Conservation (phyloP, 768 basidiomycete species). For the Lactarius akahatsu region DNA sequence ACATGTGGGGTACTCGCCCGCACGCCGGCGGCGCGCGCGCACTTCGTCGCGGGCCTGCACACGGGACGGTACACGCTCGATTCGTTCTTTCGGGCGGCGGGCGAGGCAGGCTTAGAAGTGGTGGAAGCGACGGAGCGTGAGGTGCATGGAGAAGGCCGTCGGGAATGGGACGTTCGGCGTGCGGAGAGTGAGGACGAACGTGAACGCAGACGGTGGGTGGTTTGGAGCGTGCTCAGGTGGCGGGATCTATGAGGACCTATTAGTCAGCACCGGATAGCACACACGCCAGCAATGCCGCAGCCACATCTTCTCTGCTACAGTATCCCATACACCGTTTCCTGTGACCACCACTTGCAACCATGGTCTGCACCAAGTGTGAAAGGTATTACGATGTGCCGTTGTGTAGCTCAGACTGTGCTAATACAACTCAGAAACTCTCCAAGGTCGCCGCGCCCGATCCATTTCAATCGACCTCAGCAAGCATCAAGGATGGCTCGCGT, state of each 20-base stretch:
- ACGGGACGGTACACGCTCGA: constrained; percentile 73
- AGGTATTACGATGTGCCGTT: constrained; percentile 45
- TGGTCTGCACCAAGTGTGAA: constrained; percentile 91
- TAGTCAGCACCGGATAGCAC: constrained; percentile 11
- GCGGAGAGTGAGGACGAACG: constrained; percentile 59
- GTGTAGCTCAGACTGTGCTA: constrained; percentile 30
- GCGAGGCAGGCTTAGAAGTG: constrained; percentile 44
- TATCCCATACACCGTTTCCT: no score
- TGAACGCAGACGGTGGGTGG: constrained; percentile 69
- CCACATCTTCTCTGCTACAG: not conserved
- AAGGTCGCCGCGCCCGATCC: constrained; percentile 90
- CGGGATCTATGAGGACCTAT: not conserved
- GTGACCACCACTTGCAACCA: constrained; percentile 35
- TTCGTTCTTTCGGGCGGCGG: constrained; percentile 50
- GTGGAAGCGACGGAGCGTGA: constrained; percentile 51
- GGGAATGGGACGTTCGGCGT: constrained; percentile 53
- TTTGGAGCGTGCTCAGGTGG: constrained; percentile 50
- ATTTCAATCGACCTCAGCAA: constrained; percentile 67
- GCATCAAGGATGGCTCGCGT: constrained; percentile 77
- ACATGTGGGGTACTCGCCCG: constrained; percentile 49
- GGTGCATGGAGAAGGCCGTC: constrained; percentile 39
- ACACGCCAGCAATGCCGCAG: not conserved
- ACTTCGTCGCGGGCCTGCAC: constrained; percentile 73
- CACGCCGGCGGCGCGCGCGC: constrained; percentile 47
- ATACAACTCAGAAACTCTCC: constrained; percentile 70